Evolutionary conservation across 441 rosid species (phyloP), one percentile per base, ranked within the genome.

Genomic region (Gossypium gossypioides): DNA sequence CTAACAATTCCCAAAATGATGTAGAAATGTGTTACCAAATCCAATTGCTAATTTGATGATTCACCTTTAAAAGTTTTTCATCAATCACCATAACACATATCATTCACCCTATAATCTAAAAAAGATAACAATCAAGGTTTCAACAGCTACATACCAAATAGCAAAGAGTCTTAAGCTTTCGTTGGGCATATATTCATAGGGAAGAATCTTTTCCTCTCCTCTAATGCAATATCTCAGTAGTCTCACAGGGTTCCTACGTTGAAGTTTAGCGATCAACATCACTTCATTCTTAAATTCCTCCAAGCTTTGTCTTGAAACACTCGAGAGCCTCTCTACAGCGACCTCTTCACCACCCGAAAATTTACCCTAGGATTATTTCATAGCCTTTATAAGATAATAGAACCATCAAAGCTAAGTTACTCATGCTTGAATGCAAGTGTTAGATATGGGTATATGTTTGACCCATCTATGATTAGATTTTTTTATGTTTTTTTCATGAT

Each of bases 161-260:
- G 18, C 16, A 15, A 16, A 24, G 13, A 8, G 61, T 72, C 74
- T 32, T 3, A 72, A 68, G 74, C 86, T 85, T 68, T 74, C 79
- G 66, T 84, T 83, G 0, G 85, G 85, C 87, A 85, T 81, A 83
- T 72, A 83, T 73, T 85, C 87, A 56, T 87, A 87, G 6, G 82
- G 81, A 69, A 87, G 34, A 77, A 87, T 78, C 75, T 79, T 87
- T 19, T 85, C 89, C 15, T 44, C 37, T 84, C 84, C 80, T 57
- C 80, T 76, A 37, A 83, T 73, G 54, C 88, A 87, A 10, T 81
- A 86, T n/a, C 91, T 86, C 22, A 84, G 69, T 19, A 87, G 83
- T 1, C 84, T 75, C 58, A 86, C 86, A 0, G 84, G 84, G 78
- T 86, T 86, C 1, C 85, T 37, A 16, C 84, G 92, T 63, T 85